phyloP scores from a whole-genome alignment of 2,329 filamentous ascomycete species.

The Xylaria sp. region DNA sequence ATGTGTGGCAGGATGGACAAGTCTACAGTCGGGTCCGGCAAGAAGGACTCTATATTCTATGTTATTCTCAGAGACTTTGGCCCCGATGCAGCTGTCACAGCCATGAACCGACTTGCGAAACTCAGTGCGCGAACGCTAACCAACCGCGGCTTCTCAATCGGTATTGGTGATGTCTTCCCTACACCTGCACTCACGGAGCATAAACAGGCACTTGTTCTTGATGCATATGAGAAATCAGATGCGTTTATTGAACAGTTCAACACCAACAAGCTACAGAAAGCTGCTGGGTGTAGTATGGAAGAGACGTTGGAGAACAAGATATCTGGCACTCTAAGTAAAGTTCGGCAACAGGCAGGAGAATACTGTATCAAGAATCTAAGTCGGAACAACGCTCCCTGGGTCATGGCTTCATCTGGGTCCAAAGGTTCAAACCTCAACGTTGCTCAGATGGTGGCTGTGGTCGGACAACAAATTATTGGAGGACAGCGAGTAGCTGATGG shows the following conservation, averaged over 20 bases:
- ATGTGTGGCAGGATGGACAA: conserved; percentile 99
- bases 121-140: conserved; percentile 86
- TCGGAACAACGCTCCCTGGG: conserved; percentile 86
- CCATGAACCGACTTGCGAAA: conserved; percentile 93
- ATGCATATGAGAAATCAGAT: conserved; percentile 80
- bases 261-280: conserved; percentile 78
- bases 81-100: conserved; percentile 81
- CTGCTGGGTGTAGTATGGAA: conserved; percentile 87
- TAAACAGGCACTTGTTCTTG: conserved; percentile 76
- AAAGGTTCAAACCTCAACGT: conserved; percentile 99
- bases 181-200: conserved; percentile 68
- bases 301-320: conserved; percentile 89
- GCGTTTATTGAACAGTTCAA: conserved; percentile 82
- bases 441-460: conserved; percentile 96
- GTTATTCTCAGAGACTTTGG: conserved; percentile 95
- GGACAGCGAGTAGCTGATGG: conserved; percentile 91
- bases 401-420: conserved; percentile 97
- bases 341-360: conserved; percentile 87
- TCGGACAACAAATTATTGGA: conserved; percentile 97
- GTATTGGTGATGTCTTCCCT: conserved; percentile 92
- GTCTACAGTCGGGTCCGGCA: conserved; percentile 92
- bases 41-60: conserved; percentile 98
- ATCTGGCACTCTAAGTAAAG: conserved; percentile 87
- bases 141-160: conserved; percentile 93
- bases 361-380: conserved; percentile 90